Percentiles rank a stretch among this genome's conserved stretches.
phyloP scores from a whole-genome alignment of 768 basidiomycete species.

The Pleurotus salmoneostramineus region DNA sequence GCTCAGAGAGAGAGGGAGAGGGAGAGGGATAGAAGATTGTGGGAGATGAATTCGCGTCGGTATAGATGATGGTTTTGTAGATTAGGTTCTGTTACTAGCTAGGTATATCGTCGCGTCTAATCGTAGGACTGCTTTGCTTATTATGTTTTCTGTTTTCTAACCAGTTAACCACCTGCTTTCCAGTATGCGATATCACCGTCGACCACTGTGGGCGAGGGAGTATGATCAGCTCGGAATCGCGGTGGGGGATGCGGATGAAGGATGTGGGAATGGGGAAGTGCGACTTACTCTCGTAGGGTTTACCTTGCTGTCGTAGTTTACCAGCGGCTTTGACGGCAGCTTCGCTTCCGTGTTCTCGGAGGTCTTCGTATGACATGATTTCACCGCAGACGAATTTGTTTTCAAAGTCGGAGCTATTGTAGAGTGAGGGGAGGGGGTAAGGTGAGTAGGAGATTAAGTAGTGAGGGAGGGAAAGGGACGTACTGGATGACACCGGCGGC shows the following conservation, averaged over 20 bases:
- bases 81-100: background rate
- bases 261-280: background rate
- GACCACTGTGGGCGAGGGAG: constrained; percentile 48
- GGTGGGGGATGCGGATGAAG: no score
- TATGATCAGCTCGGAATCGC: constrained; percentile 7
- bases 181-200: constrained; percentile 93
- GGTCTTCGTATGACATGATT: constrained; percentile 89
- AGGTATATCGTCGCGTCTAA: background rate
- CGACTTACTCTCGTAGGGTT: constrained; percentile 87
- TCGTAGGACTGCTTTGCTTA: background rate
- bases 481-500: constrained; percentile 98
- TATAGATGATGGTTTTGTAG: constrained; percentile 15
- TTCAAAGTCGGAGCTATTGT: constrained; percentile 87
- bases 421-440: background rate
- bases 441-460: background rate
- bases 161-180: constrained; percentile 62
- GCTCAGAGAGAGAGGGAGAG: constrained; percentile 30
- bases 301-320: constrained; percentile 93
- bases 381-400: constrained; percentile 98
- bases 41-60: constrained; percentile 45
- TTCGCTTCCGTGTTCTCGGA: constrained; percentile 91
- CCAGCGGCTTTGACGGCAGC: constrained; percentile 90
- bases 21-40: constrained; percentile 44
- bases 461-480: constrained; percentile 20
- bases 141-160: background rate